Conservation (phyloP, 2,329 filamentous ascomycete genomes). For the Amauroascus niger region DNA sequence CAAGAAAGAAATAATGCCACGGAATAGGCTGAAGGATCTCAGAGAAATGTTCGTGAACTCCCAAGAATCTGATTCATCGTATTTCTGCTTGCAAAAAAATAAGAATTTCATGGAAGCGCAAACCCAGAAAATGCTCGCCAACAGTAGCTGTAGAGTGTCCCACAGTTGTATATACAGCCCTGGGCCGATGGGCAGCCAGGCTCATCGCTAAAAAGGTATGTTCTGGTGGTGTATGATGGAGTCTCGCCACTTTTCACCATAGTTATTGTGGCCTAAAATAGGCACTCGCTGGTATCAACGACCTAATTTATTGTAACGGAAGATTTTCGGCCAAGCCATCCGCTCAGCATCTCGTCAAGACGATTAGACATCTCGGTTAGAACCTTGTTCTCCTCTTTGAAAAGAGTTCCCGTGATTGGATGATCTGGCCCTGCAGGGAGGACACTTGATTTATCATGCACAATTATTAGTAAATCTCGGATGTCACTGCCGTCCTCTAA, state of each 20-base stretch:
- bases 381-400: slow-evolving; percentile 76
- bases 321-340: slow-evolving; percentile 54
- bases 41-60: not conserved
- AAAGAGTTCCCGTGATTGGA: slow-evolving; percentile 69
- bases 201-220: not conserved
- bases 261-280: not conserved
- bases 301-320: slow-evolving; percentile 2
- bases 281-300: not conserved
- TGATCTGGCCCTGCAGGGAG: slow-evolving; percentile 73
- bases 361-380: slow-evolving; percentile 80
- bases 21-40: not conserved
- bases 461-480: slow-evolving; percentile 77
- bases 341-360: slow-evolving; percentile 76
- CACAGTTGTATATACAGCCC: not conserved
- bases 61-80: no score
- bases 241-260: not conserved
- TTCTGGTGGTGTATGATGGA: no score
- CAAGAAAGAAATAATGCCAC: not conserved
- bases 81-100: no score
- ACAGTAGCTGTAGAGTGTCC: not conserved
- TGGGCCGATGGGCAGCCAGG: not conserved
- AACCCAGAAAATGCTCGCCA: not conserved
- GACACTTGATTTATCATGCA: slow-evolving; percentile 83
- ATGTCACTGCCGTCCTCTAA: slow-evolving; percentile 85
- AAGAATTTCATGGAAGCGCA: no score